Evolutionary conservation across 2,329 filamentous ascomycete species (phyloP).

Genomic region (Mariannaea sp.): DNA sequence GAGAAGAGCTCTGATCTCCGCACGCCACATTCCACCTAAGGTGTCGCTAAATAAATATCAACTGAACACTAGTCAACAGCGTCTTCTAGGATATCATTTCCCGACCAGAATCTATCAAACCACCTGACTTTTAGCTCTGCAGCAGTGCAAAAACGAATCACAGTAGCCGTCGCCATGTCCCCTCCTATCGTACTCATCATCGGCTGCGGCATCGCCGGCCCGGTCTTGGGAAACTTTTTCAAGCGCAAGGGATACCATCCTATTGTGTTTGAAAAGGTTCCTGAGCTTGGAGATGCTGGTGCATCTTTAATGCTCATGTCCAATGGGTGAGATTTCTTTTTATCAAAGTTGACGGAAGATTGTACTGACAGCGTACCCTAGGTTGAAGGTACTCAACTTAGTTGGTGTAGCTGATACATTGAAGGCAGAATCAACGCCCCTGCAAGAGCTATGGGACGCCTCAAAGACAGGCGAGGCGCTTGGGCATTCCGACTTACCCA

Average conservation of each 20-base stretch:
- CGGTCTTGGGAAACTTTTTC: slow-evolving; percentile 29
- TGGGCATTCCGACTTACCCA: slow-evolving; percentile 27
- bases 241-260: slow-evolving; percentile 35
- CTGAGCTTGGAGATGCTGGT: slow-evolving; percentile 30
- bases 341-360: too few relatives aligned
- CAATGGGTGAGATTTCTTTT: slow-evolving; percentile 26
- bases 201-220: slow-evolving; percentile 34
- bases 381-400: slow-evolving; percentile 31
- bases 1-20: too few relatives aligned
- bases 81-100: too few relatives aligned
- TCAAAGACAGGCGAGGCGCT: slow-evolving; percentile 24
- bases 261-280: slow-evolving; percentile 35
- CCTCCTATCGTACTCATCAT: slow-evolving; percentile 31
- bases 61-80: too few relatives aligned
- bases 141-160: too few relatives aligned
- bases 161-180: not conserved
- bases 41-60: too few relatives aligned
- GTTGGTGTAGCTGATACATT: slow-evolving; percentile 23
- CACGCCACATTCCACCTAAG: too few relatives aligned
- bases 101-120: too few relatives aligned
- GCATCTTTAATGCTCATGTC: slow-evolving; percentile 36
- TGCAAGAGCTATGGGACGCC: slow-evolving; percentile 27
- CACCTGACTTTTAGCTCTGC: too few relatives aligned
- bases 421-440: slow-evolving; percentile 20
- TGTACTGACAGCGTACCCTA: not conserved